Base-by-base conservation (phyloP, 257 asterid species). In the Solanum habrochaites region DNA sequence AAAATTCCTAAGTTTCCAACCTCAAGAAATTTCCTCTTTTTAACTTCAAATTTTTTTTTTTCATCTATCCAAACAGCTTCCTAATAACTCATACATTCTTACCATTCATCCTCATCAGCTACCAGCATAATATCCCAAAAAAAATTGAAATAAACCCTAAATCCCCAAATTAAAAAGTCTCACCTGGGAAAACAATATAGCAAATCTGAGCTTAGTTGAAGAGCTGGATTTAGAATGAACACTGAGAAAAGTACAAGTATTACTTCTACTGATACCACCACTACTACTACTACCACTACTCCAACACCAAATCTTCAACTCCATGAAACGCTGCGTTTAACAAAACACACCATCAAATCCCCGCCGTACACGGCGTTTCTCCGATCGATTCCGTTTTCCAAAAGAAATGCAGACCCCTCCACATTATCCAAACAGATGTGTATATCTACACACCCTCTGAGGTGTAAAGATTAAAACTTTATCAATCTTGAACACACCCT, bases 301-400 rank as follows among this genome's bases (percentile, higher is more conserved):
- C 91, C 92, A 86, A 91, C 96, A 91, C 91, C 94, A 89, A 92
- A 94, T 92, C 95, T 91, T 91, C 42, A 93, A 90, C 96, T 95
- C 99, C 99, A 96, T 96, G 91, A 91, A 94, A 92, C 90, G 93
- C 84, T 69, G 87, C 90, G 93, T 89, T 91, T 86, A 89, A 88
- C 75, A 80, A 81, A 85, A 56, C 52, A 74, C 49, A 71, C 39
- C 73, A 95, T 94, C 94, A 96, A 95, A 92, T 89, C 91, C 82
- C 91, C 92, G 39, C 84, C 71, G 21, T 52, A 5, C 3, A 49
- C 70, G 90, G 92, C 92, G 80, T 89, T 90, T 35, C 85, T 72
- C 93, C 93, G 96, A 95, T 92, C 93, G 89, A 91, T 89, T 60
- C 88, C 93, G 85, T 85, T 83, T 69, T 16, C 75, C 40, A 69